Conservation (phyloP, 768 basidiomycete genomes). For the Boletus subparvulus region DNA sequence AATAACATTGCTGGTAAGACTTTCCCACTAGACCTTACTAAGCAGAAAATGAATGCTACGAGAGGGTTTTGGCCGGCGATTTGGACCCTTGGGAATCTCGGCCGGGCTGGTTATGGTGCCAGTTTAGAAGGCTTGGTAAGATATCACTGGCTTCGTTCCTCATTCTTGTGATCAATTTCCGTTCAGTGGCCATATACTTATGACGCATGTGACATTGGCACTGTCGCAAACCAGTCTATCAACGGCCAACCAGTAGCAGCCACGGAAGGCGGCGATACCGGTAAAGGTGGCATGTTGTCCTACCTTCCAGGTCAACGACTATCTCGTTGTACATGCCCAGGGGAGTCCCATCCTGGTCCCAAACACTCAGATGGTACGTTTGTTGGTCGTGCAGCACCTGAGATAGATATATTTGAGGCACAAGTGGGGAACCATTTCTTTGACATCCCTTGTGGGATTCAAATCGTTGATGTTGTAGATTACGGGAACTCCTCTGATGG, state of each 20-base stretch:
- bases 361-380: slow-evolving; percentile 69
- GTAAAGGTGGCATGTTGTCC: slow-evolving; percentile 51
- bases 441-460: slow-evolving; percentile 8
- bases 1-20: slow-evolving; percentile 56
- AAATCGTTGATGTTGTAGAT: slow-evolving; percentile 41
- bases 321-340: slow-evolving; percentile 82
- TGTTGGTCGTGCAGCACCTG: slow-evolving; percentile 81
- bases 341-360: slow-evolving; percentile 85
- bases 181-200: slow-evolving; percentile 67
- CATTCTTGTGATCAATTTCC: background rate
- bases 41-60: slow-evolving; percentile 1
- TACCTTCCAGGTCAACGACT: slow-evolving; percentile 80
- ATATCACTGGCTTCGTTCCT: background rate
- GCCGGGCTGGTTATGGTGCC: slow-evolving; percentile 72
- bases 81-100: slow-evolving; percentile 58
- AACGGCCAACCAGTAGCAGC: slow-evolving; percentile 68
- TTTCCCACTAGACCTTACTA: background rate
- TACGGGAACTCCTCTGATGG: slow-evolving; percentile 42
- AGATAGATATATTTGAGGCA: slow-evolving; percentile 91
- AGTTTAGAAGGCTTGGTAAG: slow-evolving; percentile 52
- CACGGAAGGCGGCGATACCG: slow-evolving; percentile 53
- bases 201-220: slow-evolving; percentile 81
- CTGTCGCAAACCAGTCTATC: slow-evolving; percentile 75
- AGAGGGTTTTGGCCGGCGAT: slow-evolving; percentile 52
- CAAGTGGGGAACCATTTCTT: slow-evolving; percentile 37